Conservation (phyloP, 2,329 filamentous ascomycete genomes). For the Stagonosporopsis cucurbitacearum region DNA sequence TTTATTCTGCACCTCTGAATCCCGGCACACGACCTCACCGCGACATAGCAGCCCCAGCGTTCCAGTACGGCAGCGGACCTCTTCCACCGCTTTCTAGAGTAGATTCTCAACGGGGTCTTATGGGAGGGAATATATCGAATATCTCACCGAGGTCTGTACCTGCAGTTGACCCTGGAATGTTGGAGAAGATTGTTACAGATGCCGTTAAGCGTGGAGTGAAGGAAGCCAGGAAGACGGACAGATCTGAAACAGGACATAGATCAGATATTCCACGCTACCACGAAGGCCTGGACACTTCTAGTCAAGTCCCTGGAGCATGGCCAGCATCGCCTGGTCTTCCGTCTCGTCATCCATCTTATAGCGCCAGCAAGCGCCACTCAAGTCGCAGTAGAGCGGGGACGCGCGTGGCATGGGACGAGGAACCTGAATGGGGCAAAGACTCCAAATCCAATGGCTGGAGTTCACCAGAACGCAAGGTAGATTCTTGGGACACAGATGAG, state of each 20-base stretch:
- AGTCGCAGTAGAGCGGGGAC: constrained; percentile 7
- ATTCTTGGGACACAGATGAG: constrained; percentile 31
- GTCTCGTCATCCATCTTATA: background rate
- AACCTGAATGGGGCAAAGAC: constrained; percentile 15
- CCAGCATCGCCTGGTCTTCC: constrained; percentile 24
- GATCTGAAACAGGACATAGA: background rate
- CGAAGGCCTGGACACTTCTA: constrained; percentile 5
- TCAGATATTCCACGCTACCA: background rate
- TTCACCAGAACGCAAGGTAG: constrained; percentile 16
- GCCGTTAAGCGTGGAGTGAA: constrained; percentile 33
- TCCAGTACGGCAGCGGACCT: constrained; percentile 40
- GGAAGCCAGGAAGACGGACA: constrained; percentile 19
- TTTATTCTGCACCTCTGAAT: constrained; percentile 19
- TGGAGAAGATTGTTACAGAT: constrained; percentile 26
- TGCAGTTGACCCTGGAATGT: constrained; percentile 21
- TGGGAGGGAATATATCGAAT: background rate
- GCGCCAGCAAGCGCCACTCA: constrained; percentile 8
- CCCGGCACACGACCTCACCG: constrained; percentile 12
- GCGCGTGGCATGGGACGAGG: constrained; percentile 22
- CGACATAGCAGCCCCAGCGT: constrained; percentile 16
- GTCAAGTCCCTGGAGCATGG: constrained; percentile 36
- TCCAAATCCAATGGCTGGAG: constrained; percentile 21
- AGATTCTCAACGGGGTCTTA: constrained; percentile 1
- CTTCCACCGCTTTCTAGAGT: constrained; percentile 20
- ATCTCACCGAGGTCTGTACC: background rate